Conservation (phyloP, 1,284 basidiomycete genomes). For the Malassezia japonica region DNA sequence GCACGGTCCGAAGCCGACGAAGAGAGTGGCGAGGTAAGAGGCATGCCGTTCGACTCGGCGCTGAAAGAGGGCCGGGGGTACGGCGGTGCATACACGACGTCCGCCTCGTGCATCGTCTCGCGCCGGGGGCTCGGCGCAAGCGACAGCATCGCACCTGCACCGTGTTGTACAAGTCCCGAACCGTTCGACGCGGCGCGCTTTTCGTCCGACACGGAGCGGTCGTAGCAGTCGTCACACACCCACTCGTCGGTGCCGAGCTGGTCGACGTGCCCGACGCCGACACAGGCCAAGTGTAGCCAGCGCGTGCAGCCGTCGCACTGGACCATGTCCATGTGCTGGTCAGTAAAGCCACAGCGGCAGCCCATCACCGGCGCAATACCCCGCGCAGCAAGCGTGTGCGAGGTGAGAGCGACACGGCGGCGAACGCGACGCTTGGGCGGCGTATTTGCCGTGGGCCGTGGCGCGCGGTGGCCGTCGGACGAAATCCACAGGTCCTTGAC, state of each 20-base stretch:
- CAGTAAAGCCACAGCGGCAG: conserved; percentile 17
- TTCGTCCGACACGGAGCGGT: background rate
- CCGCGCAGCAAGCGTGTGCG: conserved; percentile 3
- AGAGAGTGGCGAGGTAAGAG: background rate
- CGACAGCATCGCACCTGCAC: conserved; percentile 7
- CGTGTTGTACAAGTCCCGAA: conserved; percentile 1
- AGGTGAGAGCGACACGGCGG: conserved; percentile 6
- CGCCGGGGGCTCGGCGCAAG: conserved; percentile 15
- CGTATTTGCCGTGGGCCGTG: background rate
- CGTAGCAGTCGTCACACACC: conserved; percentile 19
- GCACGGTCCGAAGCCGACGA: background rate
- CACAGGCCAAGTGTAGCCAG: conserved; percentile 17
- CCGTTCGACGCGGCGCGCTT: background rate
- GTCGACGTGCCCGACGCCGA: conserved; percentile 13
- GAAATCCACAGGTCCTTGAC: conserved; percentile 12
- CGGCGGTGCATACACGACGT: background rate
- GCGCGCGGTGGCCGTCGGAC: conserved; percentile 5
- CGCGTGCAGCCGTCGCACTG: conserved; percentile 15
- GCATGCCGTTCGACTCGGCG: background rate
- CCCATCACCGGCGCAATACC: conserved; percentile 12
- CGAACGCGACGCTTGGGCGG: background rate
- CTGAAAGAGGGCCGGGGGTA: no score
- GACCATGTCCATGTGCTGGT: conserved; percentile 17
- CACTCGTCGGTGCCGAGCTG: conserved; percentile 13
- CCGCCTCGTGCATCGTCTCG: background rate